Base-by-base conservation (phyloP, 352 stramenopile species). In the Phytophthora sp. region DNA sequence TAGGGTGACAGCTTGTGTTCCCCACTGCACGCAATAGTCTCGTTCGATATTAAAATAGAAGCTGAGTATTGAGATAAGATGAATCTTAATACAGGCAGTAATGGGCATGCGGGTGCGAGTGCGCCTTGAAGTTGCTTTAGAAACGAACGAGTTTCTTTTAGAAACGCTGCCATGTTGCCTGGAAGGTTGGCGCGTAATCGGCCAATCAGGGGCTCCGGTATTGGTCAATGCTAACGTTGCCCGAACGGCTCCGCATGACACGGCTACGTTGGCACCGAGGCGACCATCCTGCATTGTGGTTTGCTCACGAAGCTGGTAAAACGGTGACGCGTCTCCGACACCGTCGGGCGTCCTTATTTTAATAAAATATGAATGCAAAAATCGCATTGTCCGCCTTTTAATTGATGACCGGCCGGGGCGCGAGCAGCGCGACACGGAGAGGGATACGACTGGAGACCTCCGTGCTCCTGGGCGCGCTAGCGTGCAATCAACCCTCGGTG, bases 401-500 rank as follows among this genome's bases (percentile, higher is more conserved):
- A n/a, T n/a, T n/a, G n/a, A n/a, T n/a, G n/a, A n/a, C n/a, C n/a
- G n/a, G n/a, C n/a, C n/a, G n/a, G n/a, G n/a, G n/a, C n/a, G n/a
- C n/a, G n/a, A n/a, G n/a, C n/a, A 49, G 42, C 52, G 51, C 33
- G 60, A 57, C 51, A 63, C 33, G 41, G 16, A 44, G 33, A 38
- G n/a, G 41, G 24, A 67, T 51, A 56, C 42, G 50, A 55, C 11
- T 58, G 50, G 24, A 62, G 49, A 66, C 31, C 57, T 53, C 29
- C 51, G 51, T 52, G 24, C 63, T 63, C n/a, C n/a, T n/a, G n/a
- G n/a, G n/a, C 51, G 42, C 51, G 13, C 11, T 21, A 36, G 29
- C 55, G 61, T 69, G 61, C 54, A 69, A 64, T 69, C 54, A 69
- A 69, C 13, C 44, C 27, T 29, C 38, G 36, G 23, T 42, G 42